These are phyloP conservation scores for Cercophora samala DNA, from an alignment of 495 filamentous ascomycete species.

Conservation along the genomic window DNA sequence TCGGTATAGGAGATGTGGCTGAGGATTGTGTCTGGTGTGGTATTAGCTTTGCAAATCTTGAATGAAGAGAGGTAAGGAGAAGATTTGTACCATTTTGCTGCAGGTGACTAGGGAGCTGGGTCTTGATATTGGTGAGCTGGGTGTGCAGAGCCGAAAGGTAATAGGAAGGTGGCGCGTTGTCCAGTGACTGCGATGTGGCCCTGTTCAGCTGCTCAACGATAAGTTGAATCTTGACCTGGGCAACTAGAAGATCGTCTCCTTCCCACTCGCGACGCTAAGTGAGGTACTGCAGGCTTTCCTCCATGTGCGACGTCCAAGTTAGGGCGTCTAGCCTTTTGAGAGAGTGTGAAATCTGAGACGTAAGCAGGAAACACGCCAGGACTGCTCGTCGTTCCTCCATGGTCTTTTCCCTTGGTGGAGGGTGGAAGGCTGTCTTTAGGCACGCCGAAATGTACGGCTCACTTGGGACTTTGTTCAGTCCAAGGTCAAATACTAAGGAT, in stretches of 20 bases:
- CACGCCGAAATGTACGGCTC: constrained; percentile 27
- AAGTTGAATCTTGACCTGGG: constrained; percentile 39
- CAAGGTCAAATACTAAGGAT: constrained; percentile 52
- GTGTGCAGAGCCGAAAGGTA: constrained; percentile 46
- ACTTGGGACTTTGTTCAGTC: constrained; percentile 48
- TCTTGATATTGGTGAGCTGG: constrained; percentile 41
- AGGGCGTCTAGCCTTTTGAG: constrained; percentile 46
- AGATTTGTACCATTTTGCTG: constrained; percentile 33
- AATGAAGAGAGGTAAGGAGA: background rate
- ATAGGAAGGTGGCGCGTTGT: constrained; percentile 34
- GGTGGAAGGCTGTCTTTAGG: constrained; percentile 12
- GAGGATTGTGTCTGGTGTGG: constrained; percentile 23
- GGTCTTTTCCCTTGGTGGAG: constrained; percentile 35
- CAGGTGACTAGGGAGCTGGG: constrained; percentile 35
- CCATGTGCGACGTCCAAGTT: constrained; percentile 52
- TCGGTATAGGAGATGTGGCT: constrained; percentile 41
- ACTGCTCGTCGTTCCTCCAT: constrained; percentile 53
- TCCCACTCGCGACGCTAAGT: constrained; percentile 45
- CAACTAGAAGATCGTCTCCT: constrained; percentile 50
- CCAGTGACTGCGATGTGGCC: constrained; percentile 31
- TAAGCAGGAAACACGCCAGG: constrained; percentile 52
- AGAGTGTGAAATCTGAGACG: constrained; percentile 43
- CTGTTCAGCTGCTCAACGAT: constrained; percentile 34
- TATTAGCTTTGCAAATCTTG: background rate
- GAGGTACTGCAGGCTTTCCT: constrained; percentile 48